A percentile compares a stretch with the other conserved stretches of the same genome.
phyloP scores from a whole-genome alignment of 2,329 filamentous ascomycete species.

The Epichloe festucae region DNA sequence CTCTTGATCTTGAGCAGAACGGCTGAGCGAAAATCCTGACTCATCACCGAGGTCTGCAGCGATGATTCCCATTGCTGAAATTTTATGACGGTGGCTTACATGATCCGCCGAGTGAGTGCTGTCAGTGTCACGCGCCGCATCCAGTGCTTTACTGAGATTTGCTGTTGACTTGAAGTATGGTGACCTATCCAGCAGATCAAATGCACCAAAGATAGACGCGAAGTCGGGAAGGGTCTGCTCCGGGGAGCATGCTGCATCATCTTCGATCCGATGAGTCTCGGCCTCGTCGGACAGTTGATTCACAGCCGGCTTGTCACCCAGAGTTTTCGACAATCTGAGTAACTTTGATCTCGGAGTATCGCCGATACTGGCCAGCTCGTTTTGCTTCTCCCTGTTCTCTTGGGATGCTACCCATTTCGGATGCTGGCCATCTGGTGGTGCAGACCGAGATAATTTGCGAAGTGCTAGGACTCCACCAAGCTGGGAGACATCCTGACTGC shows the following conservation, averaged over 20 bases:
- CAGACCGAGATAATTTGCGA: constrained; percentile 2
- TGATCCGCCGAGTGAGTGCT: constrained; percentile 1
- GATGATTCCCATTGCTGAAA: constrained; percentile 13
- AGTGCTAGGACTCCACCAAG: neutral
- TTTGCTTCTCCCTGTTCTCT: neutral
- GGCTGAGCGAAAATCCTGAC: constrained; percentile 1
- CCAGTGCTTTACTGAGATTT: neutral
- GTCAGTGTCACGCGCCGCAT: neutral
- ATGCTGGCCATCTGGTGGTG: constrained; percentile 1
- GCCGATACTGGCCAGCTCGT: neutral
- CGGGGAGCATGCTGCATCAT: constrained; percentile 5
- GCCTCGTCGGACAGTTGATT: neutral
- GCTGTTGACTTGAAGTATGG: constrained; percentile 11
- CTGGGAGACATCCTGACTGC: neutral
- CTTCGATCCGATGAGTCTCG: neutral
- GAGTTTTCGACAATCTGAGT: neutral
- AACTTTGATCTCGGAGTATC: neutral
- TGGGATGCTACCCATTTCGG: neutral
- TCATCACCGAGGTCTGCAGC: constrained; percentile 5
- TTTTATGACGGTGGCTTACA: constrained; percentile 12
- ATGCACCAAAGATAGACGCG: constrained; percentile 16
- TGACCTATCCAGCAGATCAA: constrained; percentile 15
- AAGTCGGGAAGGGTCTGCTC: constrained; percentile 16
- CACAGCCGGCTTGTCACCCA: neutral
- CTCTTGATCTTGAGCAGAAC: constrained; percentile 5